Evolutionary conservation across 2,329 filamentous ascomycete genomes (phyloP).

Genomic region (Colletotrichum destructivum): DNA sequence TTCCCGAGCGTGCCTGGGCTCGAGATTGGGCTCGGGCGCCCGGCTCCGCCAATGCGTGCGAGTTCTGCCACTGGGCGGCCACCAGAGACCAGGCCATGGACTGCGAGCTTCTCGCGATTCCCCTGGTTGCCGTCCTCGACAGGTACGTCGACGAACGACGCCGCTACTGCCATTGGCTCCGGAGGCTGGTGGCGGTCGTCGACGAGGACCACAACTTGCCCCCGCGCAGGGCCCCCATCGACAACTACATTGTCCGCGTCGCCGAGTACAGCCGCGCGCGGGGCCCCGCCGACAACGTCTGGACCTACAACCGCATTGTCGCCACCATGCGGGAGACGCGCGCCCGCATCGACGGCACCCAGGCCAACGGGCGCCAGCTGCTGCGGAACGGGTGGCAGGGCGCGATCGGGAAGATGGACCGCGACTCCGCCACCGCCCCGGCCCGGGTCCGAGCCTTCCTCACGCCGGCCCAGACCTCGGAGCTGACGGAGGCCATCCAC

Average conservation of each 20-base stretch:
- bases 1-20: background rate
- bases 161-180: background rate
- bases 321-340: background rate
- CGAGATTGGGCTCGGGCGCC: background rate
- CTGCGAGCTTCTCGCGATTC: background rate
- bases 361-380: background rate
- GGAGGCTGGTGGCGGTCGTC: background rate
- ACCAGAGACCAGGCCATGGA: background rate
- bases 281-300: background rate
- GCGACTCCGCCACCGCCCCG: background rate
- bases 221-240: background rate
- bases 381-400: background rate
- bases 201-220: background rate
- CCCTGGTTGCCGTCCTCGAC: background rate
- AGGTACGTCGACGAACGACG: background rate
- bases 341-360: background rate
- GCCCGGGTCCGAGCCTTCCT: background rate
- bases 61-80: background rate
- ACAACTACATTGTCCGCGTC: conserved; percentile 1
- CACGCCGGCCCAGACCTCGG: background rate
- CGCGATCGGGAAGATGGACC: background rate
- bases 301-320: background rate
- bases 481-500: background rate
- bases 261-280: background rate
- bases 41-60: background rate